phyloP scores from a whole-genome alignment of 2,329 filamentous ascomycete genomes.

The Phialemonium atrogriseum region DNA sequence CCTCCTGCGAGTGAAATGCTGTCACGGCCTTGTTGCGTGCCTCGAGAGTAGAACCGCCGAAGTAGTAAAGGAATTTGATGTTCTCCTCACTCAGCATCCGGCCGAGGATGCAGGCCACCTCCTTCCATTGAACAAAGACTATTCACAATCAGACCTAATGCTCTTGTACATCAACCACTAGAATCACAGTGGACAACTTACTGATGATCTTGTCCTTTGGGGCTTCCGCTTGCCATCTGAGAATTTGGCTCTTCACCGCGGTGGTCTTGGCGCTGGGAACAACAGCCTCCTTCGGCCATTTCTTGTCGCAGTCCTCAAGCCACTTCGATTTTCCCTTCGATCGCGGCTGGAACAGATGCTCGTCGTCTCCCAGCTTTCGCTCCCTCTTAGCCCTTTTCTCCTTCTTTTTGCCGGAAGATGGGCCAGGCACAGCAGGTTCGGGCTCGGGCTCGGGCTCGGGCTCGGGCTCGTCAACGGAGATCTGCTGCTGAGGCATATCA shows the following conservation, averaged over 20 bases:
- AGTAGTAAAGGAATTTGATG: slow-evolving; percentile 29
- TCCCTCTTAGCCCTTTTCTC: neutral
- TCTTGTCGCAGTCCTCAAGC: slow-evolving; percentile 13
- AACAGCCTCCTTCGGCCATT: too few relatives aligned
- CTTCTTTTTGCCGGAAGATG: too few relatives aligned
- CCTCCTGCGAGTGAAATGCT: too few relatives aligned
- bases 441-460: too few relatives aligned
- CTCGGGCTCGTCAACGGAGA: too few relatives aligned
- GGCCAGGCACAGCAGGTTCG: too few relatives aligned
- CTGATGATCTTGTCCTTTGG: slow-evolving; percentile 31
- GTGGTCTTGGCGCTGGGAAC: slow-evolving; percentile 23
- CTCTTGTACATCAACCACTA: too few relatives aligned
- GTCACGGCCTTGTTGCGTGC: too few relatives aligned
- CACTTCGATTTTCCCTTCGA: slow-evolving; percentile 9
- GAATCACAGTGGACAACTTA: slow-evolving; percentile 9
- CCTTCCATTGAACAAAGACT: slow-evolving; percentile 29
- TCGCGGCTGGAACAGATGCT: slow-evolving; percentile 7
- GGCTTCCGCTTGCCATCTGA: slow-evolving; percentile 19
- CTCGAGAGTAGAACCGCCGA: slow-evolving; percentile 19
- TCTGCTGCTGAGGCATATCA: too few relatives aligned
- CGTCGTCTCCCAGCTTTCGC: slow-evolving; percentile 15
- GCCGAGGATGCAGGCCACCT: slow-evolving; percentile 24
- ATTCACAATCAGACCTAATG: neutral
- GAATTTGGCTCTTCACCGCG: slow-evolving; percentile 20
- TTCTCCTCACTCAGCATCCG: slow-evolving; percentile 21